These are phyloP conservation scores for Wickerhamiella kazuoi DNA, from an alignment of 805 yeast species.

Conservation along the genomic window DNA sequence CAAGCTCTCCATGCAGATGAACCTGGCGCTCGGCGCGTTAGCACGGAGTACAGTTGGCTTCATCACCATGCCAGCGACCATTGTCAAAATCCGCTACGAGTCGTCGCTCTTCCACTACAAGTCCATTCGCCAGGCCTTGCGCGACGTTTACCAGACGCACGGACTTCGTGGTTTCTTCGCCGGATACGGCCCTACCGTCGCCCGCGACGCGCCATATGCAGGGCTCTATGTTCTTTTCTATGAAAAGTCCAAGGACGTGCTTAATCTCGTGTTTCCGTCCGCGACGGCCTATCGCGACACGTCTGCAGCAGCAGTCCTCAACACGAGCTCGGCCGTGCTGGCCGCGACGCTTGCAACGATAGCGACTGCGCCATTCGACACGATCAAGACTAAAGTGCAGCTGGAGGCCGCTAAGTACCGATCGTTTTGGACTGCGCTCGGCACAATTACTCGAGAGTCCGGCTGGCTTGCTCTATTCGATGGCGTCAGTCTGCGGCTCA, in stretches of 20 bases:
- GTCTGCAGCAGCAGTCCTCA: conserved; percentile 37
- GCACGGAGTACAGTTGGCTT: conserved; percentile 72
- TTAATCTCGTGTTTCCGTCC: conserved; percentile 29
- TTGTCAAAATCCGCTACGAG: conserved; percentile 77
- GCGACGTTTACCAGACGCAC: conserved; percentile 34
- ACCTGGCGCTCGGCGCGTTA: conserved; percentile 57
- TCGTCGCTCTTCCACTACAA: conserved; percentile 57
- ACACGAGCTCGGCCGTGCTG: conserved; percentile 54
- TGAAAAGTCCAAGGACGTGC: conserved; percentile 46
- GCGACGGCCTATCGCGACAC: conserved; percentile 10
- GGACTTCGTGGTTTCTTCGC: conserved; percentile 58
- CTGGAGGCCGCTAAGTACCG: conserved; percentile 34
- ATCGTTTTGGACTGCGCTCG: conserved; percentile 27
- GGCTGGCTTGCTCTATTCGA: conserved; percentile 46
- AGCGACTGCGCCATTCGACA: conserved; percentile 86
- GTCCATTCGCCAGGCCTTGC: conserved; percentile 43
- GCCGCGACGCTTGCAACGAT: conserved; percentile 73
- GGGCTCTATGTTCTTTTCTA: conserved; percentile 78
- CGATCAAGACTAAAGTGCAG: conserved; percentile 84
- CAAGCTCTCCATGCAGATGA: conserved; percentile 47
- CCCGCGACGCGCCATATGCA: conserved; percentile 92
- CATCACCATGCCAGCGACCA: conserved; percentile 86
- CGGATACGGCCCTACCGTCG: conserved; percentile 74
- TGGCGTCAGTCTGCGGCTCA: conserved; percentile 65
- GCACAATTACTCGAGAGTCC: conserved; percentile 27